A percentile compares a stretch with the other conserved stretches of the same genome.
These are phyloP conservation scores for Ramalina intermedia DNA, from an alignment of 495 filamentous ascomycete genomes.

Conservation along the genomic window DNA sequence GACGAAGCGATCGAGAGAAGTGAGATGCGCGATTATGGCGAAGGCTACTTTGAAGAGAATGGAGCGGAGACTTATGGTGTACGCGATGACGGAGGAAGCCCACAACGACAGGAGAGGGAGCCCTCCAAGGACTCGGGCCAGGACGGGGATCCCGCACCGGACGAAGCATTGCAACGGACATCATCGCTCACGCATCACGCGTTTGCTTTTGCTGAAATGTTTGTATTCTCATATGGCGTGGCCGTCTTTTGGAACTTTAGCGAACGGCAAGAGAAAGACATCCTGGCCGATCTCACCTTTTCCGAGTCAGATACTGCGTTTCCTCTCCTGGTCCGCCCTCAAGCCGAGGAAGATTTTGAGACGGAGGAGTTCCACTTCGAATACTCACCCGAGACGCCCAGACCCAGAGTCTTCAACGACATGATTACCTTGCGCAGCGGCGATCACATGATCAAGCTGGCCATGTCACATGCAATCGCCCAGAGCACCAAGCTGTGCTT, in stretches of 20 bases:
- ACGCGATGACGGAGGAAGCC: conserved; percentile 18
- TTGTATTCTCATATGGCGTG: conserved; percentile 94
- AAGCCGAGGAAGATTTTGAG: conserved; percentile 80
- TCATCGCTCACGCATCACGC: conserved; percentile 38
- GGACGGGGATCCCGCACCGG: conserved; percentile 6
- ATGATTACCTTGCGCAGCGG: conserved; percentile 94
- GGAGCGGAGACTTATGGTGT: conserved; percentile 29
- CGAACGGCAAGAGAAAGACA: conserved; percentile 88
- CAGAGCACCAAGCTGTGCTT: conserved; percentile 95
- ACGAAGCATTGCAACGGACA: conserved; percentile 13
- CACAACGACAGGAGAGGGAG: conserved; percentile 19
- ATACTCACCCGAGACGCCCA: conserved; percentile 69
- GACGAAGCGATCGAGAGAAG: conserved; percentile 96
- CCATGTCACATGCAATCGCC: conserved; percentile 91
- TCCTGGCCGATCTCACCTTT: conserved; percentile 91
- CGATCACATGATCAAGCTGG: conserved; percentile 97
- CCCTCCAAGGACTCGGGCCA: conserved; percentile 5
- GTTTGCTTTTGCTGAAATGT: conserved; percentile 82
- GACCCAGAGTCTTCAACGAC: conserved; percentile 90
- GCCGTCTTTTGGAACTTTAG: conserved; percentile 99
- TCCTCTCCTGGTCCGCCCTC: conserved; percentile 51
- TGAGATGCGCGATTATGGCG: conserved; percentile 76
- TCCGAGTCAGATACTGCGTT: conserved; percentile 46
- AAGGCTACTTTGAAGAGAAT: conserved; percentile 61
- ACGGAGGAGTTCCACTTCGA: conserved; percentile 97